phyloP scores from a whole-genome alignment of 2,329 filamentous ascomycete genomes.

The Curvularia spicifera region DNA sequence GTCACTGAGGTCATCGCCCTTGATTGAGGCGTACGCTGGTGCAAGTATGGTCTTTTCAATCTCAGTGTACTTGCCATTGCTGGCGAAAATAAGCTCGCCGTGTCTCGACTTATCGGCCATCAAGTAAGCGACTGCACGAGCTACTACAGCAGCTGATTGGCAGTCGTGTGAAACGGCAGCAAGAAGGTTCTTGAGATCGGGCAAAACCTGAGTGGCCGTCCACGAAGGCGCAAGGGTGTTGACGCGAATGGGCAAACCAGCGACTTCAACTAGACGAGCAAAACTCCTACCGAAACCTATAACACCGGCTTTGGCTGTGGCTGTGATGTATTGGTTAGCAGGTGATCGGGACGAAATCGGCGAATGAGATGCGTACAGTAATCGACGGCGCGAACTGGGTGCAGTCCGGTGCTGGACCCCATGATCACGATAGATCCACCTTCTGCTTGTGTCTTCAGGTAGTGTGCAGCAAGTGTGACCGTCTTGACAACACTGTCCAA shows the following conservation, averaged over 20 bases:
- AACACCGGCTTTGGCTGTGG: conserved; percentile 62
- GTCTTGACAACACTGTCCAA: conserved; percentile 60
- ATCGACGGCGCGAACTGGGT: conserved; percentile 59
- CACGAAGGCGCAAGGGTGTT: conserved; percentile 64
- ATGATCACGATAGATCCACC: conserved; percentile 63
- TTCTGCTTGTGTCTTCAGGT: conserved; percentile 57
- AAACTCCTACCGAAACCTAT: conserved; percentile 61
- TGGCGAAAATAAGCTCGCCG: conserved; percentile 61
- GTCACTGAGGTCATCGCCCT: conserved; percentile 27
- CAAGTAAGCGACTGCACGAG: conserved; percentile 56
- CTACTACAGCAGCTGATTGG: conserved; percentile 58
- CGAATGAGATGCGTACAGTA: conserved; percentile 51
- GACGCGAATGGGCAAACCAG: conserved; percentile 58
- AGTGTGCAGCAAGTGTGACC: conserved; percentile 56
- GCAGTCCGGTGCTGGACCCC: conserved; percentile 59
- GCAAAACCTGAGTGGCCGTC: conserved; percentile 60
- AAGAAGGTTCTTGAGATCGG: conserved; percentile 52
- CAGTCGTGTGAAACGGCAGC: conserved; percentile 41
- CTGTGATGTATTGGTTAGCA: conserved; percentile 33
- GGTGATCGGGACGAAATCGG: neutral
- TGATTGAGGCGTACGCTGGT: conserved; percentile 29
- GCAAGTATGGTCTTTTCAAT: conserved; percentile 55
- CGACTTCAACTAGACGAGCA: conserved; percentile 46
- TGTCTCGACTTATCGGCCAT: conserved; percentile 58
- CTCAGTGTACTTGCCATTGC: conserved; percentile 58